Percentiles rank a stretch among this genome's conserved stretches.
Conservation (phyloP, 352 stramenopile genomes). For the Phytophthora pini region DNA sequence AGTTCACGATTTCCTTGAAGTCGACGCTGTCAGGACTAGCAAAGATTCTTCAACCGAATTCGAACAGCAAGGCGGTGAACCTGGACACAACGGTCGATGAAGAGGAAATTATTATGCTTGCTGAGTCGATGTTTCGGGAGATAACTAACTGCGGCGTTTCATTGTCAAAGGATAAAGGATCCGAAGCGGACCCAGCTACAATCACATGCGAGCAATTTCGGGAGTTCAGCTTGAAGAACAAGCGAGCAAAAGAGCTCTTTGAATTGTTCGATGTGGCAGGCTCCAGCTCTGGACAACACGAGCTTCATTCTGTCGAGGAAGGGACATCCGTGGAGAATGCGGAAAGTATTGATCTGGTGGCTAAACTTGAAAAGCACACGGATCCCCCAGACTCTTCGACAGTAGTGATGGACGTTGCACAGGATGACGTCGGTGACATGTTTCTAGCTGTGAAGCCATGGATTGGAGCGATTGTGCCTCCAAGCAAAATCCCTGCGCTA, state of each 20-base stretch:
- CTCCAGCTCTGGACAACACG: constrained; percentile 12
- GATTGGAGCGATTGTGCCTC: constrained; percentile 82
- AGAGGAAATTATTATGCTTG: constrained; percentile 68
- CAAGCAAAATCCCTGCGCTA: constrained; percentile 62
- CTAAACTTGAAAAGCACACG: constrained; percentile 34
- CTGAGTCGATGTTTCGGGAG: constrained; percentile 72
- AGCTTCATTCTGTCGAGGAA: constrained; percentile 9
- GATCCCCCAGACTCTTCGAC: constrained; percentile 5
- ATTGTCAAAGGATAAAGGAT: constrained; percentile 23
- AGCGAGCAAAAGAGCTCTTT: constrained; percentile 61
- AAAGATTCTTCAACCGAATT: constrained; percentile 63
- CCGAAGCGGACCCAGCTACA: constrained; percentile 30
- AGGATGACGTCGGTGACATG: constrained; percentile 65
- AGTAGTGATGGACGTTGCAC: constrained; percentile 2
- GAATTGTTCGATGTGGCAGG: constrained; percentile 66
- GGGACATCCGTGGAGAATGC: constrained; percentile 7
- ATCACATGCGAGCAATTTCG: constrained; percentile 86
- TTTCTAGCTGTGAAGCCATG: constrained; percentile 88
- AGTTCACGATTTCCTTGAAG: constrained; percentile 90
- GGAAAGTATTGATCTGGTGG: constrained; percentile 11
- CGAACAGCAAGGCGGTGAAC: constrained; percentile 3
- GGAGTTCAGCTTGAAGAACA: constrained; percentile 75
- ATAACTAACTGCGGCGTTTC: constrained; percentile 50
- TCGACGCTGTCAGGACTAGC: constrained; percentile 74
- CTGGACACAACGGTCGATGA: constrained; percentile 49